Base-by-base conservation (phyloP, 2,329 filamentous ascomycete species). In the Neospermospora avenae region DNA sequence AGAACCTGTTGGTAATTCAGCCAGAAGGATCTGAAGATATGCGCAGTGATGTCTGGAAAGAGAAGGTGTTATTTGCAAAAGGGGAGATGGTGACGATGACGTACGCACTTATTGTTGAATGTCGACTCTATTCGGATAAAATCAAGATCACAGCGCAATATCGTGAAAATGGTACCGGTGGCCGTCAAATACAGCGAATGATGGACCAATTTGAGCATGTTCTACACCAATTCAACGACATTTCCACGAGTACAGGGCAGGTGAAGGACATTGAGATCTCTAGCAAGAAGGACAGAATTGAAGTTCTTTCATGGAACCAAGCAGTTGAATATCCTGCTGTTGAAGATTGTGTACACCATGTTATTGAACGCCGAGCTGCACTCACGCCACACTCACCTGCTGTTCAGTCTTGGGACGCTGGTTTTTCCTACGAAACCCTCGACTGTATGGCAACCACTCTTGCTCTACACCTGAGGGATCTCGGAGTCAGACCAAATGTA, bases 361-460 rank as follows among this genome's bases (percentile, higher is more conserved):
- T 64, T 14, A 53, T 65, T 4, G 51, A 53, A 44, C 35, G 34
- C 8, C 60, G 60, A 42, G 63, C 54, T 13, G 34, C 10, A 24
- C n/a, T 25, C 13, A 46, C 37, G 11, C 62, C 65, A 28, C 24
- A 58, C 16, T 41, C 62, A 22, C 55, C 58, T 20, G 66, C 66
- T 20, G 59, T 67, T 31, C 55, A 56, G 34, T 57, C 61, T 14
- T 68, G 65, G 64, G 67, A 69, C 49, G 58, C 46, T 6, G 34
- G 60, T 10, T 59, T 66, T 3, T 66, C 64, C 8, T 69, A 68
- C 25, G 46, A 55, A n/a, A 37, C 63, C 18, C 53, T 68, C 18
- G 57, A 68, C 34, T 31, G 54, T 13, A 22, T 51, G 11, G 55
- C 61, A 16, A 54, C 37, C 2, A 55, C 37, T 3, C 48, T 67